Base-by-base conservation (phyloP, 768 basidiomycete species). In the Leccinum variicolor region DNA sequence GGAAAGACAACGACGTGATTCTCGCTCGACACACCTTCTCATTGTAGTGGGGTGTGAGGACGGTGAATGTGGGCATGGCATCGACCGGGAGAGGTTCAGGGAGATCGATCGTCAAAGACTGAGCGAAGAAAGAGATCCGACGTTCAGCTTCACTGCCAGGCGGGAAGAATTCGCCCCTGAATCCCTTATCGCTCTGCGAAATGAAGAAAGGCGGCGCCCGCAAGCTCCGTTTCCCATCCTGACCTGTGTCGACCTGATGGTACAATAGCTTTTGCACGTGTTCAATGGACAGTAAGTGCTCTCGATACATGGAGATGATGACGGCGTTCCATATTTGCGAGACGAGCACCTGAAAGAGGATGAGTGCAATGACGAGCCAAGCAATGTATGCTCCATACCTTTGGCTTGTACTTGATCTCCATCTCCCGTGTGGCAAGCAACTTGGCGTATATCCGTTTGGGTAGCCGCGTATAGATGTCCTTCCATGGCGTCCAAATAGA, bases 261-360 rank as follows among this genome's bases (percentile, higher is more conserved):
- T 99, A 98, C 9, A 98, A 84, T 11, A 98, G 76, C 71, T 96
- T 97, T 76, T 99, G 97, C 43, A 99, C 96, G 66, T 99, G 97
- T 65, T 98, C 94, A 68, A 99, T 99, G 50, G 95, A 98, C 34
- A 98, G 79, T n/a, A 99, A 74, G 70, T 98, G 97, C 73, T 99
- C 97, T 68, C 97, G 88, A 74, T 98, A 99, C 97, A 99, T 99
- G 14, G 96, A 98, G 64, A 99, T 98, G 75, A 99, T 97, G 76
- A 99, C 88, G 23, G 97, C 97, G 71, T 99, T 99, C 97, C 97
- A 98, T 55, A 99, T 95, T 75, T 98, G 97, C 15, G 95, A 97
- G 46, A 99, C 96, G 41, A 99, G 82, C 39, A 99, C 94, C 92
- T 94, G 54, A 31, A 25, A 25, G 34, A 61, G 50, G 61, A 47